Evolutionary conservation across 208 protist species (phyloP).

Genomic region (Plasmodiophora brassicae): DNA sequence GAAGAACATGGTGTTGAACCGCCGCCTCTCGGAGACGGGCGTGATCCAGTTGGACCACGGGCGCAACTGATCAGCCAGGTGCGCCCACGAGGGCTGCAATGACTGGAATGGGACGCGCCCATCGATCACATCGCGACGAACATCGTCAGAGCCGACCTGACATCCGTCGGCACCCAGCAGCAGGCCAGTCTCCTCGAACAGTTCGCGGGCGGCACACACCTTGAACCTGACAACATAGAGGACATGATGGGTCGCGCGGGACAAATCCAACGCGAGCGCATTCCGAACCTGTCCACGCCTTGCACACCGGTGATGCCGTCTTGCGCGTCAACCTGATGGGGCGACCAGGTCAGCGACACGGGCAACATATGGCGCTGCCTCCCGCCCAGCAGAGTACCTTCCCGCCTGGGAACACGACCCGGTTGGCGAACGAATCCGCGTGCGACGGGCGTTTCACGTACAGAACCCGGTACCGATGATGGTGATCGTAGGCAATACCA

Average conservation of each 20-base stretch:
- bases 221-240: too few species aligned
- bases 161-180: background rate
- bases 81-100: background rate
- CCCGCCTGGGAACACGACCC: slow-evolving; percentile 20
- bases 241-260: too few species aligned
- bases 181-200: slow-evolving; percentile 9
- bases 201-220: background rate
- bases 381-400: background rate
- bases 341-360: too few species aligned
- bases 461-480: background rate
- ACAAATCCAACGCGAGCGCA: too few species aligned
- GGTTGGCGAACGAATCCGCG: background rate
- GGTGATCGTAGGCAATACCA: background rate
- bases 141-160: background rate
- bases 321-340: too few species aligned
- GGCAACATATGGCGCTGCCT: too few species aligned
- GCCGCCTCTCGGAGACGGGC: background rate
- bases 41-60: slow-evolving; percentile 13
- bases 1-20: slow-evolving; percentile 25
- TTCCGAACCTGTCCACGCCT: too few species aligned
- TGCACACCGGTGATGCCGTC: too few species aligned
- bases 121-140: background rate
- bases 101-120: background rate
- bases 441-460: background rate
- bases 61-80: too few species aligned